These are phyloP conservation scores for Akanthomyces muscarius DNA, from an alignment of 2,329 filamentous ascomycete species.

Conservation along the genomic window DNA sequence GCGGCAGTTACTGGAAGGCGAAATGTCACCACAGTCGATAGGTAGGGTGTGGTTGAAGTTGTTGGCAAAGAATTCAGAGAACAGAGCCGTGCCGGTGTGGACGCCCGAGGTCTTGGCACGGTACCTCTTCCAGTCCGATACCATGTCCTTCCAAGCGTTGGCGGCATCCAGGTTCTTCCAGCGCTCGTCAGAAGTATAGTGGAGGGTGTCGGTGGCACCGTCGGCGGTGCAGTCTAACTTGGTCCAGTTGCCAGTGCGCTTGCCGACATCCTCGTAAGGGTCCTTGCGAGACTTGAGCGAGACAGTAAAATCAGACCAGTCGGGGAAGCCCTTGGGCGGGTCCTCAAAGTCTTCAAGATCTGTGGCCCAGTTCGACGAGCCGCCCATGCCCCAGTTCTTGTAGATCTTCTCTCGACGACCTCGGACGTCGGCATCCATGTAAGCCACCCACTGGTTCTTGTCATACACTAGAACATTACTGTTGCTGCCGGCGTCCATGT, in stretches of 20 bases:
- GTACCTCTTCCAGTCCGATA: not conserved
- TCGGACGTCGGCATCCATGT: constrained; percentile 22
- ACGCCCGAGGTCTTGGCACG: not conserved
- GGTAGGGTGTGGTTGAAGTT: not conserved
- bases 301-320: constrained; percentile 21
- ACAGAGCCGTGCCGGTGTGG: constrained; percentile 6
- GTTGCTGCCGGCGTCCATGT: constrained; percentile 18
- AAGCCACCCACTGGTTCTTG: constrained; percentile 20
- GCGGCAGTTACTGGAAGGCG: not conserved
- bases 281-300: constrained; percentile 20
- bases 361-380: constrained; percentile 24
- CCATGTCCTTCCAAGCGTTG: constrained; percentile 2
- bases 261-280: constrained; percentile 18
- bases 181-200: not conserved
- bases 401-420: constrained; percentile 13
- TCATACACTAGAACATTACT: constrained; percentile 24
- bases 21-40: constrained; percentile 1
- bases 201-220: constrained; percentile 8
- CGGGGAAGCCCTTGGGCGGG: constrained; percentile 17
- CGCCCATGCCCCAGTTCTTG: constrained; percentile 21
- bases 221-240: constrained; percentile 21
- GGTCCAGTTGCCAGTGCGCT: constrained; percentile 26
- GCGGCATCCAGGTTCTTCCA: constrained; percentile 3
- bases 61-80: constrained; percentile 20
- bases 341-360: constrained; percentile 24